These are phyloP conservation scores for Tricholoma furcatifolium DNA, from an alignment of 768 basidiomycete species.

Conservation along the genomic window DNA sequence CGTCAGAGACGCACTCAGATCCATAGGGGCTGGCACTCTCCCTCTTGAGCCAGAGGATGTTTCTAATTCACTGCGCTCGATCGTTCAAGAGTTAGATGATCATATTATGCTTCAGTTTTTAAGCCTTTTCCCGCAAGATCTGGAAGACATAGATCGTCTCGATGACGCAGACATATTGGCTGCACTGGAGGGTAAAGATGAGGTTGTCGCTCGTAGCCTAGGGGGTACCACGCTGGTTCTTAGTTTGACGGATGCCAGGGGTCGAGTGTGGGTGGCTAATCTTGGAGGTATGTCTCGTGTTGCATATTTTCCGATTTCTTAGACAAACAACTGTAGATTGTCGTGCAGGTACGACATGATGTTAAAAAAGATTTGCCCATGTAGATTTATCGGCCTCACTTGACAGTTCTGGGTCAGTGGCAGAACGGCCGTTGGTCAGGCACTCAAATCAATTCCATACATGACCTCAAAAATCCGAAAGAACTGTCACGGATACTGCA, in stretches of 20 bases:
- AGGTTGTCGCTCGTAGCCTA: constrained; percentile 32
- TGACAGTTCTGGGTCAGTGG: constrained; percentile 8
- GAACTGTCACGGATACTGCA: constrained; percentile 44
- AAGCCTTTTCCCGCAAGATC: constrained; percentile 39
- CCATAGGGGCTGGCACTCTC: neutral
- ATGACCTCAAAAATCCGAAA: constrained; percentile 37
- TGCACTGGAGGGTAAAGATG: neutral
- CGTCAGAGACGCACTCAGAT: constrained; percentile 4
- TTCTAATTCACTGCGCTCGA: constrained; percentile 5
- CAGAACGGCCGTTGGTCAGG: constrained; percentile 38
- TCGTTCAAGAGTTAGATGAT: constrained; percentile 33
- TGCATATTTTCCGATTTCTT: neutral
- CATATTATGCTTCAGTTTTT: constrained; percentile 42
- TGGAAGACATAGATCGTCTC: constrained; percentile 10
- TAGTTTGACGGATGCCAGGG: constrained; percentile 46
- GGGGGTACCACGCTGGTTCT: constrained; percentile 56
- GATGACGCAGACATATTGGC: neutral
- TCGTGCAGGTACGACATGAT: constrained; percentile 11
- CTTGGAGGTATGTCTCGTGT: constrained; percentile 34
- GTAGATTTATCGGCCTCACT: neutral
- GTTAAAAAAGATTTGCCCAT: neutral
- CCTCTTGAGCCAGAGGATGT: neutral
- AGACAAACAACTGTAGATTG: constrained; percentile 10
- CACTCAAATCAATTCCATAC: constrained; percentile 39
- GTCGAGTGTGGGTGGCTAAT: constrained; percentile 59